These are phyloP conservation scores for Neonectria neomacrospora DNA, from an alignment of 2,329 filamentous ascomycete genomes.

Conservation along the genomic window DNA sequence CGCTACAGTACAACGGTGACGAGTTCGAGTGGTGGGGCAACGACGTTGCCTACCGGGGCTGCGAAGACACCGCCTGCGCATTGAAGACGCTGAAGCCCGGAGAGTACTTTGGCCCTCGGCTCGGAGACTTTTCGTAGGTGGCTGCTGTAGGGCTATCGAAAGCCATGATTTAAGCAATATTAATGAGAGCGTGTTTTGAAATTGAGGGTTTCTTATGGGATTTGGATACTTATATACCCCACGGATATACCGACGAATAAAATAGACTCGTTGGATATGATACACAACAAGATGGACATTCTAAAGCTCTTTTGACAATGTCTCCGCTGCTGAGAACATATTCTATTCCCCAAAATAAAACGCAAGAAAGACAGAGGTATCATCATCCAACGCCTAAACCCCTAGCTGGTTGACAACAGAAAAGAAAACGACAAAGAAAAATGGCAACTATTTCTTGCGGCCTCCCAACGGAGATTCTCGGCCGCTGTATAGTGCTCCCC, in stretches of 20 bases:
- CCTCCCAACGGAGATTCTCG: constrained; percentile 14
- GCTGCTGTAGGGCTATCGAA: constrained; percentile 25
- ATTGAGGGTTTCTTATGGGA: constrained; percentile 31
- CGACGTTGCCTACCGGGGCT: constrained; percentile 52
- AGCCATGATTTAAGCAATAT: constrained; percentile 39
- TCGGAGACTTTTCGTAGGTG: constrained; percentile 50
- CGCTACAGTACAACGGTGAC: constrained; percentile 57
- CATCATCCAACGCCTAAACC: constrained; percentile 24
- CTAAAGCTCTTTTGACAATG: constrained; percentile 6
- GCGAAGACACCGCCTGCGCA: constrained; percentile 55
- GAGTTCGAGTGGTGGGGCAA: constrained; percentile 64
- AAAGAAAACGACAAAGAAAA: not conserved
- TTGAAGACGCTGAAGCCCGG: constrained; percentile 48
- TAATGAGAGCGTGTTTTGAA: constrained; percentile 41
- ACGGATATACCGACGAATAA: constrained; percentile 35
- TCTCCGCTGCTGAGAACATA: not conserved
- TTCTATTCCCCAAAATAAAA: constrained; percentile 12
- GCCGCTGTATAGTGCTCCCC: constrained; percentile 11
- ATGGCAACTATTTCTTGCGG: constrained; percentile 4
- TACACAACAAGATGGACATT: constrained; percentile 29
- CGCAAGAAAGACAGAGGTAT: constrained; percentile 29
- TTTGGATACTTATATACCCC: constrained; percentile 42
- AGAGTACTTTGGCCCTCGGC: constrained; percentile 54
- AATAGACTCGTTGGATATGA: constrained; percentile 36
- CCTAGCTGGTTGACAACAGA: not conserved